Base-by-base conservation (phyloP, 306 rosid genomes). In the Prunus kanzakura region DNA sequence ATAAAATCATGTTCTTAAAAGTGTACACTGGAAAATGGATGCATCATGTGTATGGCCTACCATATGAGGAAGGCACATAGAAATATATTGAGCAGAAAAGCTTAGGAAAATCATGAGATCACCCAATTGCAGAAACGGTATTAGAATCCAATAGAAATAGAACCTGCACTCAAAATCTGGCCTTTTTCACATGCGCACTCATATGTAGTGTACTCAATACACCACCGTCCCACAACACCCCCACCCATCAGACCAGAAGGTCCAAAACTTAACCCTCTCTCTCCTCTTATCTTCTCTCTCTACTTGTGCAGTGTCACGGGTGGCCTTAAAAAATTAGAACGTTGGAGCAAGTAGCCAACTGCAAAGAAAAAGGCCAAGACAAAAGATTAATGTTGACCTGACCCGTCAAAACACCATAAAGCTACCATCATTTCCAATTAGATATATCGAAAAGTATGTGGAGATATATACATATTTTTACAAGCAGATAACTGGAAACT, bases 221-320 rank as follows among this genome's bases (percentile, higher is more conserved):
- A 72, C 73, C 82, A 80, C 89, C 88, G 87, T 80, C 71, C 74
- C 84, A 82, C 82, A 80, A 71, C 76, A 81, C 38, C 32, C 61
- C 82, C 75, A 72, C 67, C 67, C 64, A 43, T 19, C 69, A 41
- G 4, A 23, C 35, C 11, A 49, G 20, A 47, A 49, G 9, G 49
- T 11, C 72, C 38, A 22, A n/a, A 32, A 29, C 43, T 38, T 38
- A 7, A 2, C 9, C 8, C 63, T 29, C 64, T 19, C 25, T 14
- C 41, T 22, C 64, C 76, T 69, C 68, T 25, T 55, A 63, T 71
- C 3, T 14, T 45, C 29, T 67, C 49, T 71, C 23, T 41, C 20
- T 52, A 22, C 4, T 63, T 62, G 6, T 43, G 67, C 52, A 70
- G 38, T 46, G 46, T 78, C 88, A 84, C 87, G 86, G 80, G 87